Percentiles rank a stretch among this genome's conserved stretches.
phyloP scores from a whole-genome alignment of 2,329 filamentous ascomycete genomes.

The Aspergillus ibericus region DNA sequence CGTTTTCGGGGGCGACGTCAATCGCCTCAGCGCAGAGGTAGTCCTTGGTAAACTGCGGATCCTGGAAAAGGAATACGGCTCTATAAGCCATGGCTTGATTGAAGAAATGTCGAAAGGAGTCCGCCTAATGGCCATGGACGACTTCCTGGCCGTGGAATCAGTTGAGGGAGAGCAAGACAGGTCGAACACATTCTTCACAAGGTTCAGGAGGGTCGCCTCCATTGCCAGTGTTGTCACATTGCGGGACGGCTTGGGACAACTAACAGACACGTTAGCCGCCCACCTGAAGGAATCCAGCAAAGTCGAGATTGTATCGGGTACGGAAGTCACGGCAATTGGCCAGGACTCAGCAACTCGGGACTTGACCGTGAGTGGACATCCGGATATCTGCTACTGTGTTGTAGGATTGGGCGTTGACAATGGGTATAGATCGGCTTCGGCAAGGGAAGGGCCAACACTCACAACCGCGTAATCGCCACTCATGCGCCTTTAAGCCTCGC shows the following conservation, averaged over 20 bases:
- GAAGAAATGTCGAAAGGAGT: neutral
- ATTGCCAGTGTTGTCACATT: constrained; percentile 44
- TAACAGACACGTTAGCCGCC: constrained; percentile 56
- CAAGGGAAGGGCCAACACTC: constrained; percentile 11
- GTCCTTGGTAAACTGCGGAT: constrained; percentile 55
- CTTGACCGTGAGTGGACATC: constrained; percentile 24
- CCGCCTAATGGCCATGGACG: constrained; percentile 27
- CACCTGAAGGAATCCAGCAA: constrained; percentile 56
- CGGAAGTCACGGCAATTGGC: constrained; percentile 51
- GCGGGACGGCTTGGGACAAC: constrained; percentile 60
- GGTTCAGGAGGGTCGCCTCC: constrained; percentile 19
- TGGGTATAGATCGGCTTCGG: constrained; percentile 19
- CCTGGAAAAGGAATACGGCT: constrained; percentile 43
- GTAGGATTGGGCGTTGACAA: neutral
- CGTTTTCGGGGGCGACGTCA: constrained; percentile 87
- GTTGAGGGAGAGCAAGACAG: constrained; percentile 15
- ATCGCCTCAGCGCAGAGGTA: constrained; percentile 71
- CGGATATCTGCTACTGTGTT: neutral
- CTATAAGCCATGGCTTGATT: constrained; percentile 10
- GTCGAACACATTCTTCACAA: too few species aligned
- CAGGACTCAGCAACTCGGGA: constrained; percentile 23
- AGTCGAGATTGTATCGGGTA: constrained; percentile 57
- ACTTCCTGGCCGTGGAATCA: constrained; percentile 27
- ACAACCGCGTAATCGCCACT: constrained; percentile 37
- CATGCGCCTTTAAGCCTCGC: constrained; percentile 30